phyloP scores from a whole-genome alignment of 2,329 filamentous ascomycete species.

The Gnomoniopsis sp. region DNA sequence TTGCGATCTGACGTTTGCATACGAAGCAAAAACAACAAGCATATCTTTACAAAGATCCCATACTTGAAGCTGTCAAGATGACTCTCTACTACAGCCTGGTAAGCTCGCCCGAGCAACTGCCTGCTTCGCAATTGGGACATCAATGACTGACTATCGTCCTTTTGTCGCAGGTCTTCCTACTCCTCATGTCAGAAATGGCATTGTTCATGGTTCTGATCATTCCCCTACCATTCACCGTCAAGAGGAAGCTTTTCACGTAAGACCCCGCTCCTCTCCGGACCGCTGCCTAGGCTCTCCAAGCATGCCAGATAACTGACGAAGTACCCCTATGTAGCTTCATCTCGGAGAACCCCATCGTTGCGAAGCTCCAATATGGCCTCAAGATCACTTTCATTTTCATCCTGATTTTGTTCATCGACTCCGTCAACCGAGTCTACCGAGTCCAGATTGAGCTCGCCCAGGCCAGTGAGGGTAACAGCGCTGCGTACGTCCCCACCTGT shows the following conservation, averaged over 20 bases:
- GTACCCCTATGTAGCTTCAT: constrained; percentile 66
- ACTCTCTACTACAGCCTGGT: constrained; percentile 58
- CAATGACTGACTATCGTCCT: constrained; percentile 23
- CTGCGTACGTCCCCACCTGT: constrained; percentile 41
- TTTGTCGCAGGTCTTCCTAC: constrained; percentile 67
- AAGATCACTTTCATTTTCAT: constrained; percentile 99
- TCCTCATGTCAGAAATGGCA: constrained; percentile 79
- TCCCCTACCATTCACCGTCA: constrained; percentile 82
- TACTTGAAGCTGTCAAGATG: constrained; percentile 39
- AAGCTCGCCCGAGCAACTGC: constrained; percentile 10
- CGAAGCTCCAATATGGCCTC: constrained; percentile 94
- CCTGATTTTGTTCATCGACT: constrained; percentile 95
- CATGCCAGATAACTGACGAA: background rate
- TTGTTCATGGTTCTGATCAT: constrained; percentile 78
- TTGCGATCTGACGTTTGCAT: background rate
- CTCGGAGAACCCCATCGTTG: constrained; percentile 78
- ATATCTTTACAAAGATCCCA: background rate
- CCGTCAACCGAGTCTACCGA: constrained; percentile 91
- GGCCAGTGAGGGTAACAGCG: constrained; percentile 59
- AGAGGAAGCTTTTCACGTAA: constrained; percentile 78
- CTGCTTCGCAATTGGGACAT: background rate
- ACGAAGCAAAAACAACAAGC: background rate
- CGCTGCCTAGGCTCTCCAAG: background rate
- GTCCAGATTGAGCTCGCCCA: constrained; percentile 84
- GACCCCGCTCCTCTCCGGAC: constrained; percentile 21